Base-by-base conservation (phyloP, 176 grass and related monocot genomes). In the Bromus sterilis region DNA sequence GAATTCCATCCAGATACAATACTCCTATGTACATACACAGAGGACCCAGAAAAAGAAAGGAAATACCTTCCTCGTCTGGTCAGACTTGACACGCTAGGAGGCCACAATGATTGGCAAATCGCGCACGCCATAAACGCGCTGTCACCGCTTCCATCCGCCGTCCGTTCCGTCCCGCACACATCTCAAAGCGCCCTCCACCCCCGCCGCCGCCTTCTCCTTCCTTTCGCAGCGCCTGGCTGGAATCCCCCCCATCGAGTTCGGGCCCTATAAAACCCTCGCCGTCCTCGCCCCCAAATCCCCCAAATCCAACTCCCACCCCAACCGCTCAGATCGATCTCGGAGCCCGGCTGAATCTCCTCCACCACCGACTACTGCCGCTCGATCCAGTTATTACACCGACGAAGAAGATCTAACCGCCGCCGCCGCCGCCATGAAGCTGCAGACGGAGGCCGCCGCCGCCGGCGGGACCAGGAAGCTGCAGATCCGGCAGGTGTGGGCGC, bases 401-500 rank as follows among this genome's bases (percentile, higher is more conserved):
- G 1, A 21, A 31, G 16, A 70, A 41, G 40, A 71, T 71, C 10
- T 20, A 1, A 2, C 16, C 30, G 61, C 61, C 29, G 48, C 16
- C 10, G 16, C 33, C 43, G 44, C 58, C 58, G 32, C 33, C 66
- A 77, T 60, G 37, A 78, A 12, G 36, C 9, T 81, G 44, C 49
- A 75, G 35, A 32, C 48, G 75, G 74, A 78, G 70, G 11, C 67
- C 21, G 73, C 5, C 36, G 24, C n/a, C 33, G 26, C 12, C 15
- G 8, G 61, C 26, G 51, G 0, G 4, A 37, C 26, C 40, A 3
- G 29, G 40, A 79, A 33, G 77, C 59, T 93, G n/a, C 16, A 88
- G 66, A 82, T 98, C 46, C 92, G 96, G 0, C 80, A 88, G 74
- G 93, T 98, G 4, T 98, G 91, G 93, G 93, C 90, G 1, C 84